These are phyloP conservation scores for Halophytophthora batemanensis DNA, from an alignment of 352 stramenopile genomes.

Conservation along the genomic window DNA sequence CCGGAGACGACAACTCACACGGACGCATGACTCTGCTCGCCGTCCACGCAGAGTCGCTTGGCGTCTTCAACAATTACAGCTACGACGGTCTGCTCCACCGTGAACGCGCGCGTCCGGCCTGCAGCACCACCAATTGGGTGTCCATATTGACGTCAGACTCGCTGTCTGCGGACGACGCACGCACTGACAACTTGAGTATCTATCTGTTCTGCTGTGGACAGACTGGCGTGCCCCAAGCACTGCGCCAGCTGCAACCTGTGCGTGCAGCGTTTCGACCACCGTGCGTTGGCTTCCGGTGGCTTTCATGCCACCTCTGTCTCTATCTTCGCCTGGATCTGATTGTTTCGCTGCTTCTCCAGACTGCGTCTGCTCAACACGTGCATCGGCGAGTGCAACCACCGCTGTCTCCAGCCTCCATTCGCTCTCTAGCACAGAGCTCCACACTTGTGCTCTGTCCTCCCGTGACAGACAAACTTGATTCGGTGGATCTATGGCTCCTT, in stretches of 20 bases:
- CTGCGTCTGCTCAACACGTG: constrained; percentile 65
- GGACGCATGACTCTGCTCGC: neutral
- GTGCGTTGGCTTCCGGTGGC: constrained; percentile 16
- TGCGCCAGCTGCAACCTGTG: constrained; percentile 65
- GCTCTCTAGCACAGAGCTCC: neutral
- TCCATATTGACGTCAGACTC: neutral
- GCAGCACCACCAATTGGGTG: constrained; percentile 42
- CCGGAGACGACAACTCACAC: neutral
- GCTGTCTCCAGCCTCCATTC: neutral
- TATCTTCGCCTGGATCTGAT: neutral
- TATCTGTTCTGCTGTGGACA: constrained; percentile 13
- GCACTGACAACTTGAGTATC: neutral
- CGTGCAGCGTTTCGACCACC: constrained; percentile 64
- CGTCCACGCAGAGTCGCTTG: constrained; percentile 36
- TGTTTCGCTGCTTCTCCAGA: constrained; percentile 16
- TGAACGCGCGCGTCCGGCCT: constrained; percentile 39
- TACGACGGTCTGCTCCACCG: constrained; percentile 47
- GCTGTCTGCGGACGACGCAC: neutral
- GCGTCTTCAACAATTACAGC: constrained; percentile 53
- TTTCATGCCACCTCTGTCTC: neutral
- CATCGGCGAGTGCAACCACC: constrained; percentile 63
- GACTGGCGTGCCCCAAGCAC: constrained; percentile 65
- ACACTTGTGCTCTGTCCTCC: neutral
- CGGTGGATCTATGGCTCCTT: constrained; percentile 52
- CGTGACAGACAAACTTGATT: constrained; percentile 39